Evolutionary conservation across 768 basidiomycete genomes (phyloP).

Genomic region (Tricholoma hemisulphureum): DNA sequence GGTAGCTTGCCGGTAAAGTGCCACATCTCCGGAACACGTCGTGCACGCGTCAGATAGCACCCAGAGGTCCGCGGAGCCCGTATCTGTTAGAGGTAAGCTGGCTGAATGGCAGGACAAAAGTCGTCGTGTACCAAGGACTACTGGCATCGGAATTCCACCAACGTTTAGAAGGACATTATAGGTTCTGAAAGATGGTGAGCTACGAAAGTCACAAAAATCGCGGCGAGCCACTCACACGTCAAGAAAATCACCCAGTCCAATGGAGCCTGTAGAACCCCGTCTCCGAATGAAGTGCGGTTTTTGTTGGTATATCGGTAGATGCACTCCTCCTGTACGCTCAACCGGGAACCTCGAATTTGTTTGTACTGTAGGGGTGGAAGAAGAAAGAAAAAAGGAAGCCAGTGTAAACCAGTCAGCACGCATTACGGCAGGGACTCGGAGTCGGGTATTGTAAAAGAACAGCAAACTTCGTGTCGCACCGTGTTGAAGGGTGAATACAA

Average conservation of each 20-base stretch:
- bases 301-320: conserved; percentile 35
- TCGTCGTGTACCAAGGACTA: conserved; percentile 55
- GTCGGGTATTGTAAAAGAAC: neutral
- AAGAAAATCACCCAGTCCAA: conserved; percentile 58
- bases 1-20: conserved; percentile 49
- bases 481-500: neutral
- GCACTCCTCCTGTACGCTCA: conserved; percentile 25
- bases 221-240: conserved; percentile 51
- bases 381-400: conserved; percentile 4
- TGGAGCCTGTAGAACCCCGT: conserved; percentile 36
- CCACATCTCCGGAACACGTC: conserved; percentile 33
- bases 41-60: conserved; percentile 59
- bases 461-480: neutral
- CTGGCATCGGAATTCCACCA: conserved; percentile 49
- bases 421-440: conserved; percentile 9
- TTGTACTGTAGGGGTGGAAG: conserved; percentile 1
- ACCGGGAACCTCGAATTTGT: neutral
- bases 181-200: conserved; percentile 39
- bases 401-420: conserved; percentile 4
- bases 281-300: conserved; percentile 16
- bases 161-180: conserved; percentile 63
- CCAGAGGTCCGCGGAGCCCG: conserved; percentile 80
- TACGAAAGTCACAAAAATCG: neutral
- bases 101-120: neutral
- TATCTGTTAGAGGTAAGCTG: conserved; percentile 43